Evolutionary conservation across 805 yeast genomes (phyloP).

Genomic region (Ogataea methanolica): DNA sequence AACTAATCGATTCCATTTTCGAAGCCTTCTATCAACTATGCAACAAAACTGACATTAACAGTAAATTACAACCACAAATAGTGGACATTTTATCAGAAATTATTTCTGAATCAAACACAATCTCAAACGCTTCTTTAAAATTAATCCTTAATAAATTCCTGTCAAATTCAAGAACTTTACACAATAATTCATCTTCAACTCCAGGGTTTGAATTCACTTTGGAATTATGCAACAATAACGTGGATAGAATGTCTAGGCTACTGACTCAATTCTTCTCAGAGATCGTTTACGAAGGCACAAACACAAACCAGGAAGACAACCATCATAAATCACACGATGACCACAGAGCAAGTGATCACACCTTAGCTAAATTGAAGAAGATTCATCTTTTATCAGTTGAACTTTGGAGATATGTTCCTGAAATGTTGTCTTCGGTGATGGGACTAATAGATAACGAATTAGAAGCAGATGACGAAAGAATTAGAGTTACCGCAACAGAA

Average conservation of each 20-base stretch:
- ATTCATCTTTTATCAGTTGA: conserved; percentile 60
- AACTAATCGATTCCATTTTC: conserved; percentile 52
- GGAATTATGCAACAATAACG: conserved; percentile 61
- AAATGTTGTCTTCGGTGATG: conserved; percentile 63
- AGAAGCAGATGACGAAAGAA: conserved; percentile 59
- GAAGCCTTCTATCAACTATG: conserved; percentile 52
- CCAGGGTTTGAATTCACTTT: conserved; percentile 65
- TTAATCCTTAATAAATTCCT: conserved; percentile 63
- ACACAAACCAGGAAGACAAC: conserved; percentile 19
- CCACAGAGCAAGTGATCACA: conserved; percentile 4
- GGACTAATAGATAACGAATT: conserved; percentile 79
- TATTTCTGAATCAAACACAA: conserved; percentile 61
- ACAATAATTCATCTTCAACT: conserved; percentile 30
- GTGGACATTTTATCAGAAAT: conserved; percentile 73
- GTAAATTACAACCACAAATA: conserved; percentile 54
- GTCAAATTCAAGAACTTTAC: conserved; percentile 23
- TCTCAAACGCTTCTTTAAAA: conserved; percentile 58
- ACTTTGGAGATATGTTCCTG: conserved; percentile 78
- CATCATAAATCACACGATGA: background rate
- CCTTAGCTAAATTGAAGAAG: conserved; percentile 44
- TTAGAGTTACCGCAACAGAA: conserved; percentile 65
- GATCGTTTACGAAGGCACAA: conserved; percentile 49
- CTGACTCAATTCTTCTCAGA: conserved; percentile 80
- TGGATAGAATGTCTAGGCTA: conserved; percentile 70
- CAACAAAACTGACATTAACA: conserved; percentile 36